These are phyloP conservation scores for Inga oerstediana DNA, from an alignment of 306 rosid genomes.

Conservation along the genomic window DNA sequence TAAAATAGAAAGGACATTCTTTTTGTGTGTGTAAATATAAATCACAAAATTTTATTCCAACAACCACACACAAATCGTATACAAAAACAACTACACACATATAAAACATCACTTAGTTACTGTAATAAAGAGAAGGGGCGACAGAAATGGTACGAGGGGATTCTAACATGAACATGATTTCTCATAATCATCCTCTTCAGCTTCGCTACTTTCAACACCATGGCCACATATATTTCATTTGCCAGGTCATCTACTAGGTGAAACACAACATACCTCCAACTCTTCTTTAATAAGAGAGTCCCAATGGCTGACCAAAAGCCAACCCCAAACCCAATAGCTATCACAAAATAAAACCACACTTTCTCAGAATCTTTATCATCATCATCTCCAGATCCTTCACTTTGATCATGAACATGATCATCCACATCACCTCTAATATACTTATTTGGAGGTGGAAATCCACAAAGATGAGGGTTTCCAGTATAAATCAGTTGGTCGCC, in stretches of 20 bases:
- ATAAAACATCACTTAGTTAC: too few relatives aligned
- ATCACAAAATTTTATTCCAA: background rate
- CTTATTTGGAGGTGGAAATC: background rate
- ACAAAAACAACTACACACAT: too few relatives aligned
- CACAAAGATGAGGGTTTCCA: background rate
- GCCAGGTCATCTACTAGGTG: background rate
- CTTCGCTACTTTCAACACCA: background rate
- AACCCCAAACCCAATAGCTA: background rate
- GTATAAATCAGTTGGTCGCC: background rate
- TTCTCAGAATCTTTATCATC: background rate
- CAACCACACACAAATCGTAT: too few relatives aligned
- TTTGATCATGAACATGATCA: background rate
- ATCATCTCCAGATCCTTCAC: background rate
- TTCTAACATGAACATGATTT: background rate
- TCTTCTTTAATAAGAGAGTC: background rate
- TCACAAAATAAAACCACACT: slow-evolving; percentile 11
- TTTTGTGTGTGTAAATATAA: too few relatives aligned
- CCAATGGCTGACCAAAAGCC: slow-evolving; percentile 12
- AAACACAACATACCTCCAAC: background rate
- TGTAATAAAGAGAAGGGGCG: too few relatives aligned
- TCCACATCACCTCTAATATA: background rate
- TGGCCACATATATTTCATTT: background rate
- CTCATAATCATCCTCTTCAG: background rate
- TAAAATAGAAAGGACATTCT: background rate
- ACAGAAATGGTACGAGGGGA: too few relatives aligned